phyloP scores from a whole-genome alignment of 2,329 filamentous ascomycete genomes.

The Phoma herbarum region DNA sequence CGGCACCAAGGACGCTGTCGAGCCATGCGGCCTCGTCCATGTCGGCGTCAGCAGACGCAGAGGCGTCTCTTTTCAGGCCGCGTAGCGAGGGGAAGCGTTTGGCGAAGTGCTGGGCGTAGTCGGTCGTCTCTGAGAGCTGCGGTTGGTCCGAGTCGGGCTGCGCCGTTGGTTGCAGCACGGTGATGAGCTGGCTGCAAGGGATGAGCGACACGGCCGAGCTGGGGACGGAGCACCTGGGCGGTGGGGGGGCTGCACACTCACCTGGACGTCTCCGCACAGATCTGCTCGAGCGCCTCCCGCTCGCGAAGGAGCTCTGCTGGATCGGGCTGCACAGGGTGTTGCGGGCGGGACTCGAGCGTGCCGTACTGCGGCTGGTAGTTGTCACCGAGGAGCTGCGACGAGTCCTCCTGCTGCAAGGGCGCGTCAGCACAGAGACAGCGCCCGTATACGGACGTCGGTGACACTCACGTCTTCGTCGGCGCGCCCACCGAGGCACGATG shows the following conservation, averaged over 20 bases:
- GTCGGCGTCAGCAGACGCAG: slow-evolving; percentile 34
- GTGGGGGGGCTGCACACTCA: slow-evolving; percentile 46
- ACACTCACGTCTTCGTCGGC: slow-evolving; percentile 56
- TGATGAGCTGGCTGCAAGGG: slow-evolving; percentile 59
- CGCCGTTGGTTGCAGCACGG: slow-evolving; percentile 57
- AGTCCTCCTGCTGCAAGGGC: slow-evolving; percentile 55
- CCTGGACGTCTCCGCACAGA: slow-evolving; percentile 57
- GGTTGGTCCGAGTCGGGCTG: slow-evolving; percentile 40
- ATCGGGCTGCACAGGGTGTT: slow-evolving; percentile 54
- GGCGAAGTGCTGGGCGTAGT: slow-evolving; percentile 55
- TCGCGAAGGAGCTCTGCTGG: slow-evolving; percentile 60
- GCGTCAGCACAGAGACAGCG: slow-evolving; percentile 32
- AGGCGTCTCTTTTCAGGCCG: slow-evolving; percentile 27
- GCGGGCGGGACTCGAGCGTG: slow-evolving; percentile 39
- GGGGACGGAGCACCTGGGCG: slow-evolving; percentile 7
- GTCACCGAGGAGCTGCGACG: slow-evolving; percentile 57
- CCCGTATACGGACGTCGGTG: slow-evolving; percentile 13
- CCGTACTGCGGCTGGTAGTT: slow-evolving; percentile 56
- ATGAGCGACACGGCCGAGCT: slow-evolving; percentile 24
- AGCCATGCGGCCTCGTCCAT: slow-evolving; percentile 51
- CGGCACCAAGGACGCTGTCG: slow-evolving; percentile 39
- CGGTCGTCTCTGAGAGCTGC: slow-evolving; percentile 48
- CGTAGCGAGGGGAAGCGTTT: slow-evolving; percentile 51
- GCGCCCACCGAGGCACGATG: slow-evolving; percentile 58
- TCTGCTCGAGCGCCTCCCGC: slow-evolving; percentile 58